Conservation (phyloP, 1,284 basidiomycete genomes). For the Rhodotorula sp. region DNA sequence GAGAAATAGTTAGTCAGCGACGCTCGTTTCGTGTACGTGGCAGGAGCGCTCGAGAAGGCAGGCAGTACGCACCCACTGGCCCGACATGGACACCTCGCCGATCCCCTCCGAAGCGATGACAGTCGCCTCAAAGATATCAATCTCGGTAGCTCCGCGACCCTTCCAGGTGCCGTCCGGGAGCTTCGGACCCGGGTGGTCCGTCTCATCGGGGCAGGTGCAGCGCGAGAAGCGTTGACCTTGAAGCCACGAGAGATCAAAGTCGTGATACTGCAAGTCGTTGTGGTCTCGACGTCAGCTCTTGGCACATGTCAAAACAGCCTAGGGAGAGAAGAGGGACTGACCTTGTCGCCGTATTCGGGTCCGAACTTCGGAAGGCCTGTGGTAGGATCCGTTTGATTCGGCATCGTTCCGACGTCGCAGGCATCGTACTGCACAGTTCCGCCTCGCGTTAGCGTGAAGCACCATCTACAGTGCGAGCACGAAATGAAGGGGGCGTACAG, state of each 20-base stretch:
- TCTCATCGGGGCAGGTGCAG: constrained; percentile 34
- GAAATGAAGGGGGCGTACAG: constrained; percentile 62
- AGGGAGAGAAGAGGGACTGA: background rate
- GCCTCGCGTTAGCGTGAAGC: background rate
- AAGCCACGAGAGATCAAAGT: constrained; percentile 51
- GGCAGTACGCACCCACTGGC: constrained; percentile 54
- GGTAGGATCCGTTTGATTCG: constrained; percentile 62
- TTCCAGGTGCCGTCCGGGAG: constrained; percentile 44
- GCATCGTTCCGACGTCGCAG: constrained; percentile 71
- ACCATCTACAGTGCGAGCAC: background rate
- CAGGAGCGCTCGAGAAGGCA: no score
- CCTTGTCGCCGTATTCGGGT: constrained; percentile 33
- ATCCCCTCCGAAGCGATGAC: constrained; percentile 6
- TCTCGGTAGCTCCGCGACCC: constrained; percentile 56
- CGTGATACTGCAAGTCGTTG: constrained; percentile 30
- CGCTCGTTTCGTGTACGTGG: background rate
- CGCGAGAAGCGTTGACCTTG: constrained; percentile 50
- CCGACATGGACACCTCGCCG: constrained; percentile 25
- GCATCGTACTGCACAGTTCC: constrained; percentile 12
- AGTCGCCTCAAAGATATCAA: constrained; percentile 56
- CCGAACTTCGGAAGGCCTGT: constrained; percentile 36
- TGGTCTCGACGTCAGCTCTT: background rate
- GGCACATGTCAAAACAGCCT: no score
- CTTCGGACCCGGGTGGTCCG: constrained; percentile 24
- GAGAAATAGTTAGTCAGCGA: background rate